These are phyloP conservation scores for Tetrahymena elliotti DNA, from an alignment of 73 alveolate species.

Conservation along the genomic window DNA sequence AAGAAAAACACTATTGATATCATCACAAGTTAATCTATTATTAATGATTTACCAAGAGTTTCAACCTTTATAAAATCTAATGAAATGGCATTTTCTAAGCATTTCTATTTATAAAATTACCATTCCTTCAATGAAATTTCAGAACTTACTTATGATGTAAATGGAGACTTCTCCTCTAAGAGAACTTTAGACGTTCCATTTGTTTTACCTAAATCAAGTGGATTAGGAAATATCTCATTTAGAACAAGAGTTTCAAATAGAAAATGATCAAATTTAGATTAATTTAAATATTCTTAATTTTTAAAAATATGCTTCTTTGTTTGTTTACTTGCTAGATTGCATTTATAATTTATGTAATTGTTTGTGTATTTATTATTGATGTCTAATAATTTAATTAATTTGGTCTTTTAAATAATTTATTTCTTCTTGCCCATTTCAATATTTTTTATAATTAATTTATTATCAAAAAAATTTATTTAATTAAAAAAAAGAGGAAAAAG, in stretches of 20 bases:
- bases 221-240: background rate
- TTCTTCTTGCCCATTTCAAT: no score
- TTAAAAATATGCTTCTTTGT: background rate
- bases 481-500: background rate
- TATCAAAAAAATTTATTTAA: no score
- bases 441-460: no score
- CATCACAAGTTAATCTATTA: background rate
- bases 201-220: background rate
- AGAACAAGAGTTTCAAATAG: background rate
- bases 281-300: no score
- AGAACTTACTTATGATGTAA: background rate
- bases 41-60: background rate
- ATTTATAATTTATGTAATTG: no score
- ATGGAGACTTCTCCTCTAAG: background rate
- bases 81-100: background rate
- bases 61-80: background rate
- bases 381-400: no score
- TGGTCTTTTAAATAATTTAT: no score
- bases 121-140: background rate
- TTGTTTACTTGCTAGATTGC: background rate
- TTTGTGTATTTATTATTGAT: no score
- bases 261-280: background rate
- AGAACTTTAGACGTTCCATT: background rate
- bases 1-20: background rate
- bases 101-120: background rate